phyloP scores from a whole-genome alignment of 176 grass and related monocot species.

The Poa pratensis region DNA sequence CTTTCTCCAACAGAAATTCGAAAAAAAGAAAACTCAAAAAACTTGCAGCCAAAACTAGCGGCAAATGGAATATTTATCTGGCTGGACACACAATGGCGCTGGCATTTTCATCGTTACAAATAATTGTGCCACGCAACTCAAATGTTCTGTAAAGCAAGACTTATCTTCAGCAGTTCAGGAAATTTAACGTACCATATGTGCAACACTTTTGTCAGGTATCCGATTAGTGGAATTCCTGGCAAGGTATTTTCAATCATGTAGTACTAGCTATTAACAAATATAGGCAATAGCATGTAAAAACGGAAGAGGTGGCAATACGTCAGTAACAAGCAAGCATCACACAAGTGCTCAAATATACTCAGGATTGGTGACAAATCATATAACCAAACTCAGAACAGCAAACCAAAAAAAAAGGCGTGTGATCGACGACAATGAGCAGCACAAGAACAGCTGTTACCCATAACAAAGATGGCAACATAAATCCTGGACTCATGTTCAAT shows the following conservation, averaged over 20 bases:
- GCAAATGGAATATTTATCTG: conserved; percentile 8
- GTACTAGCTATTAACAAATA: neutral
- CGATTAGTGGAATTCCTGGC: conserved; percentile 28
- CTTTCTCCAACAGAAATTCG: conserved; percentile 31
- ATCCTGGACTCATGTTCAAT: conserved; percentile 44
- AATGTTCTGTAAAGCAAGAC: conserved; percentile 26
- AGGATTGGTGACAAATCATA: conserved; percentile 22
- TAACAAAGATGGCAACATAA: conserved; percentile 24
- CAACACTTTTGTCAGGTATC: conserved; percentile 11
- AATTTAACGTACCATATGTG: neutral
- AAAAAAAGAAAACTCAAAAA: conserved; percentile 4
- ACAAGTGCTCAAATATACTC: neutral
- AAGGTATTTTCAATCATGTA: neutral
- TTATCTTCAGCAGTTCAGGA: neutral
- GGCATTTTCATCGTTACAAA: conserved; percentile 35
- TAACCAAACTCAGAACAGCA: conserved; percentile 24
- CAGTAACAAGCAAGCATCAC: conserved; percentile 22
- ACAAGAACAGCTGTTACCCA: conserved; percentile 46
- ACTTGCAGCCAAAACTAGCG: neutral
- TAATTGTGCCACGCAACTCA: conserved; percentile 33
- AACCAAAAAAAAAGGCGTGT: conserved; percentile 23
- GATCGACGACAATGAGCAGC: conserved; percentile 34
- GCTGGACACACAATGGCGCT: neutral
- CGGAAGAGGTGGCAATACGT: neutral
- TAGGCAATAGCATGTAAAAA: neutral